These are phyloP conservation scores for Penstemon davidsonii DNA, from an alignment of 257 asterid genomes.

Conservation along the genomic window DNA sequence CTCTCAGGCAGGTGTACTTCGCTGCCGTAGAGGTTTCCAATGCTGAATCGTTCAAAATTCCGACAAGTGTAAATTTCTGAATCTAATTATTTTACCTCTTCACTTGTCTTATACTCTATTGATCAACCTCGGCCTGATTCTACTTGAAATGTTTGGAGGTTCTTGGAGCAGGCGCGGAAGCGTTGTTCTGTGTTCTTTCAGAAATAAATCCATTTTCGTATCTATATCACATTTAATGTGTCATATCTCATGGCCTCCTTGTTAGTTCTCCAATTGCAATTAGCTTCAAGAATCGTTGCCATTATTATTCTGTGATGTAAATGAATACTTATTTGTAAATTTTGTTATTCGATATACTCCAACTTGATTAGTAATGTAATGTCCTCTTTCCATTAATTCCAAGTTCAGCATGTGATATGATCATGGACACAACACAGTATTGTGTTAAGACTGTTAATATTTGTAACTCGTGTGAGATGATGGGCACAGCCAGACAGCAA, in stretches of 20 bases:
- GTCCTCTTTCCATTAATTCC: not conserved
- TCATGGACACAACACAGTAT: not conserved
- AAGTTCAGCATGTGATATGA: not conserved
- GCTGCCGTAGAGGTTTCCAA: constrained; percentile 37
- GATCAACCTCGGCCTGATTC: constrained; percentile 58
- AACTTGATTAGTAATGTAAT: constrained; percentile 11
- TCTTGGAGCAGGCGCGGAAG: constrained; percentile 23
- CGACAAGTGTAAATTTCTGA: too few species aligned
- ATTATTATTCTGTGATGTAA: constrained; percentile 32
- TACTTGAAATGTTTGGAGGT: constrained; percentile 28
- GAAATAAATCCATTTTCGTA: not conserved
- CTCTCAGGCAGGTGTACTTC: constrained; percentile 45
- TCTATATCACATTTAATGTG: constrained; percentile 15
- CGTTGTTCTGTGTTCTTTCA: not conserved
- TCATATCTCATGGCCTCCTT: constrained; percentile 31
- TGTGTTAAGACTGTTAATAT: too few species aligned
- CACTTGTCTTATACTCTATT: constrained; percentile 4
- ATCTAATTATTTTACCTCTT: too few species aligned
- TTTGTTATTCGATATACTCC: constrained; percentile 22
- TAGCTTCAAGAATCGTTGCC: constrained; percentile 27
- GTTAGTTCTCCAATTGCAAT: too few species aligned
- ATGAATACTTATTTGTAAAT: constrained; percentile 34
- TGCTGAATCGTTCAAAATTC: constrained; percentile 31
- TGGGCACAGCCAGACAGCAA: not conserved
- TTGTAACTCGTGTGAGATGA: constrained; percentile 1